Evolutionary conservation across 2,329 filamentous ascomycete genomes (phyloP), one percentile per base, ranked within the genome.

Genomic region (Paraphoma sp.): DNA sequence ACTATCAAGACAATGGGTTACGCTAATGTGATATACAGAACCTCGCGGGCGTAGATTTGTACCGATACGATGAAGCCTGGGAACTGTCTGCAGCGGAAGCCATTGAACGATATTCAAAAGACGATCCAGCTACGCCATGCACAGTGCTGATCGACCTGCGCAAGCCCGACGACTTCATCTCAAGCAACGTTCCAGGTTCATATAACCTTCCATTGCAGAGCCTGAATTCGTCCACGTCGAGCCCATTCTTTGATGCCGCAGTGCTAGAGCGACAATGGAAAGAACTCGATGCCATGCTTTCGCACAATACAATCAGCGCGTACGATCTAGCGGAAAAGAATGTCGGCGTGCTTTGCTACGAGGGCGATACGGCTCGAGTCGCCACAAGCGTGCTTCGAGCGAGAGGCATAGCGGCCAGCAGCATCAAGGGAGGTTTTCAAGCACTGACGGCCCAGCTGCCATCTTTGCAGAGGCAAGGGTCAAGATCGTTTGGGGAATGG

Each of bases 51-150:
- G 64, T 67, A 33, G 64, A 67, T 12, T 45, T 64, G 6, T 62
- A 67, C 41, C 63, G 64, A 28, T 67, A 67, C 51, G 64, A 67
- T 29, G 64, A 65, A 46, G 60, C 61, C 17, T 67, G 64, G 64
- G 64, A 67, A 29, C 56, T 67, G 2, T 42, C 59, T 23, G 55
- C 64, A 1, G 48, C 45, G 9, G 54, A 47, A 36, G 56, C 57
- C 5, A 55, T 65, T 12, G 51, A 54, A 1, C 60, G 60, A 23
- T 62, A 61, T n/a, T 49, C 51, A 8, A 51, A 53, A 14, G 54
- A 16, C 2, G 40, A 58, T 14, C 38, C 14, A 2, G 17, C 31
- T 9, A 10, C 31, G 9, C 43, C 47, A 3, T 42, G 23, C 9
- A 46, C 59, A 3, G 55, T 63, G 0, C 44, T 67, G 3, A 51